Evolutionary conservation across 345 rosid genomes (phyloP), one percentile per base, ranked within the genome.

Genomic region (Euphorbia pulcherrima): DNA sequence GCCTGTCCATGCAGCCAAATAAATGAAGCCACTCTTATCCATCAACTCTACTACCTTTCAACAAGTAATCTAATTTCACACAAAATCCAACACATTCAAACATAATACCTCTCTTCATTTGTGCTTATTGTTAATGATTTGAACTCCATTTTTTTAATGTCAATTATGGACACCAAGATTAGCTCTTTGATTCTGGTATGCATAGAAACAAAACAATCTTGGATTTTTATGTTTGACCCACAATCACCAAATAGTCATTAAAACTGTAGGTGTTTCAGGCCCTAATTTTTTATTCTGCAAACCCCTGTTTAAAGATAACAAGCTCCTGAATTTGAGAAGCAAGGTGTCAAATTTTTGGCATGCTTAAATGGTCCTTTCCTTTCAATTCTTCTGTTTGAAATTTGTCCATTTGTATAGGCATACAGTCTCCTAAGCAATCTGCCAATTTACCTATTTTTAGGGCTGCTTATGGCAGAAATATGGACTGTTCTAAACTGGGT

Each of bases 161-260:
- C 27, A 24, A 41, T 41, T 46, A 63, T 46, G 23, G 39, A 23
- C 2, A 6, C 17, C 26, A 62, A 14, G 26, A 64, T 64, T 64
- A 64, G 16, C 67, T 16, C 28, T 37, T 4, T 14, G n/a, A 12
- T 58, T 8, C 6, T 62, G 50, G 41, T 16, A 14, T 16, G 64
- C 64, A 60, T 33, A 20, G 40, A 39, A 35, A 62, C 67, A 64
- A 64, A 7, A 1, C 5, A 26, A 17, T 5, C 28, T 64, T 64
- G 67, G 67, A 46, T 28, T 64, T 9, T 46, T 47, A 64, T 64
- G 67, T 64, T 64, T 46, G 67, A 64, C 55, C 24, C 20, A 41
- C 55, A 63, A 63, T 63, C 67, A 44, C 27, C 0, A 21, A 40
- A 17, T 2, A 62, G 33, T n/a, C n/a, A n/a, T n/a, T n/a, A n/a